Evolutionary conservation across 345 rosid genomes (phyloP), one percentile per base, ranked within the genome.

Genomic region (Isatis tinctoria): DNA sequence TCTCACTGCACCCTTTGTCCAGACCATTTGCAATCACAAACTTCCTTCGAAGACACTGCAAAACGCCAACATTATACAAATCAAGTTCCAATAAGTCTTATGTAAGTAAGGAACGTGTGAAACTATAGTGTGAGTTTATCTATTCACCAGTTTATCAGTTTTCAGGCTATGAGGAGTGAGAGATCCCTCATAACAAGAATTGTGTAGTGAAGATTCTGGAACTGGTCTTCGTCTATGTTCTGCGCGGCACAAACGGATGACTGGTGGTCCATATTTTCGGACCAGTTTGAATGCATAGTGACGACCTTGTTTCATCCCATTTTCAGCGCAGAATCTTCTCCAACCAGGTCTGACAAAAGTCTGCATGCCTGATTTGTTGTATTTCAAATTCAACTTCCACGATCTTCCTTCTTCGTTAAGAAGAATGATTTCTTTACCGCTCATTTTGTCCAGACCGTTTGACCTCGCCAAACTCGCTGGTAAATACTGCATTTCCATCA

Each of bases 361-460:
- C 0, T 77, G 40, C 62, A 1, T 17, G 61, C 40, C 16, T 28
- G 6, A 1, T 18, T 54, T 8, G 48, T 10, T 6, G 16, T 58
- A 22, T 37, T 0, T 35, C 20, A 70, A 20, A 18, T 2, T 26
- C 0, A 65, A 40, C 1, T 18, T 16, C 76, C 80, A 77, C 36
- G 72, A 28, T 9, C 18, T 10, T 48, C 67, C 61, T 56, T 57
- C 17, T 41, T 65, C 41, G 44, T 77, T 9, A 11, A n/a, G 27
- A 17, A 77, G 39, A 49, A 64, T 39, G 5, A 77, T 65, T 3
- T 18, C 37, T 60, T 70, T 3, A 16, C 67, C 71, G 7, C 40
- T 37, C 75, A 54, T 65, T 39, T 58, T 70, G 16, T 64, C 18
- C 22, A 77, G 44, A 57, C 76, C 62, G 12, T 70, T 77, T n/a